Evolutionary conservation across 495 filamentous ascomycete genomes (phyloP).

Genomic region (Bryoglossum gracile): DNA sequence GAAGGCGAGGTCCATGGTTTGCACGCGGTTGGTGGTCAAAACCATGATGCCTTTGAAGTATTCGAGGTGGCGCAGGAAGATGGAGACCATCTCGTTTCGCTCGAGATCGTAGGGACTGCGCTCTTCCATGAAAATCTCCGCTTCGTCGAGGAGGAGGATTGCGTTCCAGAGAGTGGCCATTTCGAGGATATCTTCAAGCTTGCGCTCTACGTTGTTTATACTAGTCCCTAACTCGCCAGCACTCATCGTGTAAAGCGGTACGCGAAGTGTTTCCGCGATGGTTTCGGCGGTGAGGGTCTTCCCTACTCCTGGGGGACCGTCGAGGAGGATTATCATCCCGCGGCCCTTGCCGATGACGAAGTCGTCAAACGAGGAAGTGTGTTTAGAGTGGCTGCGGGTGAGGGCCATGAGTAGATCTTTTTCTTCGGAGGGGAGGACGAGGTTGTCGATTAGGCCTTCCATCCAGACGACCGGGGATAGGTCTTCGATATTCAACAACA

Average conservation of each 20-base stretch:
- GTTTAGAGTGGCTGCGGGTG: slow-evolving; percentile 2
- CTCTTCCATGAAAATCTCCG: slow-evolving; percentile 30
- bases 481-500: slow-evolving; percentile 22
- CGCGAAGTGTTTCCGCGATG: slow-evolving; percentile 24
- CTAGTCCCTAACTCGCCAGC: slow-evolving; percentile 14
- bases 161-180: slow-evolving; percentile 35
- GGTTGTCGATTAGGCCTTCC: slow-evolving; percentile 5
- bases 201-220: slow-evolving; percentile 28
- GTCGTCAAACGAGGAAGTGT: slow-evolving; percentile 13
- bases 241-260: slow-evolving; percentile 12
- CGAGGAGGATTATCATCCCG: slow-evolving; percentile 15
- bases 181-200: slow-evolving; percentile 35
- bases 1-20: slow-evolving; percentile 9
- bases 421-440: slow-evolving; percentile 12
- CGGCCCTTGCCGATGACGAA: slow-evolving; percentile 15
- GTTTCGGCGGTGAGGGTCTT: slow-evolving; percentile 51
- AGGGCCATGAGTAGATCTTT: slow-evolving; percentile 17
- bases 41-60: slow-evolving; percentile 20
- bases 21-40: slow-evolving; percentile 16
- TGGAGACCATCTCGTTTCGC: slow-evolving; percentile 16
- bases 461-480: slow-evolving; percentile 27
- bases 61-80: slow-evolving; percentile 16
- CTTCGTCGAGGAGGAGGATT: slow-evolving; percentile 36
- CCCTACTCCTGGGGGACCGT: slow-evolving; percentile 48
- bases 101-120: slow-evolving; percentile 9